Conservation (phyloP, 2,329 filamentous ascomycete genomes). For the Sclerotinia glacialis region DNA sequence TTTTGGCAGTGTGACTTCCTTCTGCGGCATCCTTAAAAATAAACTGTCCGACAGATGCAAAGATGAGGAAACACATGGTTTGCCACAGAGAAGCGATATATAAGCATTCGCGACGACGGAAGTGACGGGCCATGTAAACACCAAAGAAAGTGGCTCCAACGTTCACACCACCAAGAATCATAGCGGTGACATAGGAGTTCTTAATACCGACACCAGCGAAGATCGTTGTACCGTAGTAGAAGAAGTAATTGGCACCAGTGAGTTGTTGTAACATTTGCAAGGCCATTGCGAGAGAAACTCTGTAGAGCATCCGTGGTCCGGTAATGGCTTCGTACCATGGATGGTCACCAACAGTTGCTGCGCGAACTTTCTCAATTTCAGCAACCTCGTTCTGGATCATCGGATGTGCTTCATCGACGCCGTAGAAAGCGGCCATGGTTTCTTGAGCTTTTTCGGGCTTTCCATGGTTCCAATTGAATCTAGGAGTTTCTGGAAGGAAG, state of each 20-base stretch:
- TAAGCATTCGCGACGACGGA: constrained; percentile 65
- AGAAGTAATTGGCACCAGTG: constrained; percentile 62
- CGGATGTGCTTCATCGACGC: constrained; percentile 46
- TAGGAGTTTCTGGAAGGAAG: constrained; percentile 54
- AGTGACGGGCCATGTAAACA: constrained; percentile 65
- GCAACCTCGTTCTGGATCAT: constrained; percentile 51
- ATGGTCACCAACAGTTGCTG: constrained; percentile 51
- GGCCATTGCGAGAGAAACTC: constrained; percentile 59
- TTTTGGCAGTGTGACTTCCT: constrained; percentile 40
- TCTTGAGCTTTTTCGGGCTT: constrained; percentile 49
- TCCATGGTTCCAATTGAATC: constrained; percentile 51
- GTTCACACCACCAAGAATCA: constrained; percentile 67
- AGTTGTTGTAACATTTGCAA: constrained; percentile 68
- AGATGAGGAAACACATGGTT: constrained; percentile 64
- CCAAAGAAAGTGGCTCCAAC: constrained; percentile 55
- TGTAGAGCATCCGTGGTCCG: constrained; percentile 58
- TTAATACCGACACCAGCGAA: constrained; percentile 61
- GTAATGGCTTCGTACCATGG: constrained; percentile 63
- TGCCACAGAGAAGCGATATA: constrained; percentile 66
- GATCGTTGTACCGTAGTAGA: constrained; percentile 65
- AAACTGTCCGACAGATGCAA: constrained; percentile 53
- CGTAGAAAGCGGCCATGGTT: constrained; percentile 53
- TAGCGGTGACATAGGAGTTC: constrained; percentile 64
- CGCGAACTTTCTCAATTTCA: constrained; percentile 48
- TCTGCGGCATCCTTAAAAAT: constrained; percentile 46